These are phyloP conservation scores for Globisporangium echinulatum DNA, from an alignment of 352 stramenopile species.

Conservation along the genomic window DNA sequence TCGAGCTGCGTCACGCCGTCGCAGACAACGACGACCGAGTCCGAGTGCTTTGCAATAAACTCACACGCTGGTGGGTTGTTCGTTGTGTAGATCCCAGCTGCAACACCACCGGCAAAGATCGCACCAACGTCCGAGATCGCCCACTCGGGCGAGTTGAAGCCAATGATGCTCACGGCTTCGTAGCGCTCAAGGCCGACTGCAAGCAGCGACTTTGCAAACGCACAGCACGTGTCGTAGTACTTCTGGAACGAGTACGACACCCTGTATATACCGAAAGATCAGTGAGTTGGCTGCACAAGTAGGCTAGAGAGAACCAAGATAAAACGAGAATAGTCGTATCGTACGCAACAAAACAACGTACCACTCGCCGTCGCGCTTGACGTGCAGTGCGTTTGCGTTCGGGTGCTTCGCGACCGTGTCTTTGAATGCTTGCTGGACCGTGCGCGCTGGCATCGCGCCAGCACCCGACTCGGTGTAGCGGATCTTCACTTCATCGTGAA, in stretches of 20 bases:
- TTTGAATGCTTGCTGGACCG: constrained; percentile 54
- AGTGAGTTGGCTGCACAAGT: not conserved
- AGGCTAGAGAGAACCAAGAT: too few species aligned
- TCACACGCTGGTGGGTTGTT: constrained; percentile 89
- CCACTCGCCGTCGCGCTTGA: constrained; percentile 72
- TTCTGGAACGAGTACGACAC: constrained; percentile 58
- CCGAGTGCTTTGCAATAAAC: constrained; percentile 92
- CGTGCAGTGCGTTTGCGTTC: constrained; percentile 50
- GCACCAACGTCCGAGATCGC: constrained; percentile 88
- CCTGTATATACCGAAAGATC: constrained; percentile 20
- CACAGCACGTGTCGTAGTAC: constrained; percentile 71
- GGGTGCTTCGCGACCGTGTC: constrained; percentile 48
- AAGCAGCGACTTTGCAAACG: constrained; percentile 79
- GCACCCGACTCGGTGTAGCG: constrained; percentile 47
- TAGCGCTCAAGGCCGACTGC: constrained; percentile 65
- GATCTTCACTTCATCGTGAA: constrained; percentile 79
- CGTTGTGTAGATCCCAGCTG: constrained; percentile 95
- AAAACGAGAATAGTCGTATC: not conserved
- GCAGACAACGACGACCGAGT: constrained; percentile 90
- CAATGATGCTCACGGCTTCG: constrained; percentile 85
- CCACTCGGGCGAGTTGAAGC: constrained; percentile 92
- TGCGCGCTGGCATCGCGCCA: constrained; percentile 36
- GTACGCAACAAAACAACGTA: constrained; percentile 18
- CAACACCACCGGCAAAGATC: constrained; percentile 90
- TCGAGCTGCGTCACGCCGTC: constrained; percentile 90